Evolutionary conservation across 164 flowering plant species (phyloP).

Genomic region (Dillenia suffruticosa): DNA sequence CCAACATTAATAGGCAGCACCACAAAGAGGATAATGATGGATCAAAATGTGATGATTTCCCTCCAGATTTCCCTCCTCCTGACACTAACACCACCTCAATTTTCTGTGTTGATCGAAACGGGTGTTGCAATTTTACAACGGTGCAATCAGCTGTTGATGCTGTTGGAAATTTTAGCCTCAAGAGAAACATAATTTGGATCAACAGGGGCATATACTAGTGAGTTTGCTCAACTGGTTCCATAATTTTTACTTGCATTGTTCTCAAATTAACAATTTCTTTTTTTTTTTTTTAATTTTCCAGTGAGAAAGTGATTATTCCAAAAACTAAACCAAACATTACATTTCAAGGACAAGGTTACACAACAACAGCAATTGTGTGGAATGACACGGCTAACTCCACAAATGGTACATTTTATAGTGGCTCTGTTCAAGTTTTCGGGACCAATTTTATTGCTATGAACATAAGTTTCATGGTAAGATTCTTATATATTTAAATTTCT

Average conservation of each 20-base stretch:
- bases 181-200: slow-evolving; percentile 77
- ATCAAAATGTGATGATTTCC: slow-evolving; percentile 65
- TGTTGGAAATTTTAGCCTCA: slow-evolving; percentile 39
- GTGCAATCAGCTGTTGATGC: slow-evolving; percentile 86
- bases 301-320: slow-evolving; percentile 78
- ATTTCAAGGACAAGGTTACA: slow-evolving; percentile 89
- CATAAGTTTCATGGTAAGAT: slow-evolving; percentile 89
- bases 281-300: slow-evolving; percentile 10
- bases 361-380: slow-evolving; percentile 77
- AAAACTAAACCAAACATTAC: slow-evolving; percentile 72
- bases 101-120: slow-evolving; percentile 78
- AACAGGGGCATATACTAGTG: slow-evolving; percentile 77
- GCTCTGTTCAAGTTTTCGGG: slow-evolving; percentile 71
- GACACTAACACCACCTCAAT: slow-evolving; percentile 55
- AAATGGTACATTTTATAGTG: slow-evolving; percentile 76
- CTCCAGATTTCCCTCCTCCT: slow-evolving; percentile 46
- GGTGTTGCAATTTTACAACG: slow-evolving; percentile 87
- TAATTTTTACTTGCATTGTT: background rate
- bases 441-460: slow-evolving; percentile 80
- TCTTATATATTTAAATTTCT: background rate
- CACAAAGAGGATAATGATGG: slow-evolving; percentile 15
- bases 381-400: slow-evolving; percentile 85
- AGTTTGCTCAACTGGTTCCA: slow-evolving; percentile 10
- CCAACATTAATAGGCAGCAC: slow-evolving; percentile 5
- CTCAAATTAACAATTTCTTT: background rate